Percentiles rank a stretch among this genome's conserved stretches.
phyloP scores from a whole-genome alignment of 345 rosid genomes.

The Aethionema arabicum region DNA sequence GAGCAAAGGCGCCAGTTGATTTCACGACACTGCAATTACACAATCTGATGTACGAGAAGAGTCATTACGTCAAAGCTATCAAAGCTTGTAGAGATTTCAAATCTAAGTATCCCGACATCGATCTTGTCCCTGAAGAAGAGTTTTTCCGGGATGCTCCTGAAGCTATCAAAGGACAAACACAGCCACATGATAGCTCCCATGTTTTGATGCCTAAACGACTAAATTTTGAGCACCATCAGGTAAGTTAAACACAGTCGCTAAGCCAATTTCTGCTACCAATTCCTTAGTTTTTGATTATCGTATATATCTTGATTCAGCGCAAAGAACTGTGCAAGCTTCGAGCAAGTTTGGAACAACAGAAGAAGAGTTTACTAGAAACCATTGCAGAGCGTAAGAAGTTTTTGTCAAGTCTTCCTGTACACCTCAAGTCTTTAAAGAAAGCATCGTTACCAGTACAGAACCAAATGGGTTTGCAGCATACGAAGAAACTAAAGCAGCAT shows the following conservation, averaged over 20 bases:
- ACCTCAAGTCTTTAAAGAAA: conserved; percentile 90
- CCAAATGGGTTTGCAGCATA: conserved; percentile 71
- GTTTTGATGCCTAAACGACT: conserved; percentile 88
- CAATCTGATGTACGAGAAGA: conserved; percentile 95
- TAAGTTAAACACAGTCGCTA: conserved; percentile 19
- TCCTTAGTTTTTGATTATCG: neutral
- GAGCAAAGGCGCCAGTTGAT: conserved; percentile 85
- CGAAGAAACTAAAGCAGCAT: conserved; percentile 86
- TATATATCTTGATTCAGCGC: conserved; percentile 48
- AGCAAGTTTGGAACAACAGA: conserved; percentile 64
- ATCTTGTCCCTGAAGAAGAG: conserved; percentile 77
- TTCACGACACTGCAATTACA: conserved; percentile 84
- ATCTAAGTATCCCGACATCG: conserved; percentile 86
- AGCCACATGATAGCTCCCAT: conserved; percentile 56
- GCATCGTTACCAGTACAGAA: conserved; percentile 90
- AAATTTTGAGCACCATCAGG: conserved; percentile 86
- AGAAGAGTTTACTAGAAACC: conserved; percentile 67
- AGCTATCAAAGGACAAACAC: conserved; percentile 51
- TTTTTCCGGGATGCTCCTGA: conserved; percentile 76
- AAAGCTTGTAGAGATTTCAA: conserved; percentile 90
- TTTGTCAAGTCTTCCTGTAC: conserved; percentile 79
- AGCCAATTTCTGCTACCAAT: neutral
- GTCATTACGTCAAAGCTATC: conserved; percentile 85
- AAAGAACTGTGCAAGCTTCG: conserved; percentile 82
- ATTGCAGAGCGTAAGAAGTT: conserved; percentile 89